Base-by-base conservation (phyloP, 2,329 filamentous ascomycete species). In the Cladosporium sp. region DNA sequence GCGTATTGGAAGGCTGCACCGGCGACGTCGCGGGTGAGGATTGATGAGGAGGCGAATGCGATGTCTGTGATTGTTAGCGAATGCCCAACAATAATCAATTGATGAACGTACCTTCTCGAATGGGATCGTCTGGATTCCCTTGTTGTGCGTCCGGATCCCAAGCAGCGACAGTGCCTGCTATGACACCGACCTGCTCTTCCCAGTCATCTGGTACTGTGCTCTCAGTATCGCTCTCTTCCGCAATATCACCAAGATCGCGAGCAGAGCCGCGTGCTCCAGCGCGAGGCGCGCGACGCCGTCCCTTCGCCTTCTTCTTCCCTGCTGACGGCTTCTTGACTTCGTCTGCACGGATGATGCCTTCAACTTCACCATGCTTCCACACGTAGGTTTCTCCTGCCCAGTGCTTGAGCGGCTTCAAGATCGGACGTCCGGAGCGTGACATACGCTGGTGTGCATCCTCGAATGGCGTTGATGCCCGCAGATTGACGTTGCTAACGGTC, bases 311-410 rank as follows among this genome's bases (percentile, higher is more conserved):
- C 25, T 54, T 61, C 49, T 64, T 56, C 53, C 64, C 68, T 29
- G 57, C 62, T 25, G 38, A 57, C 56, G 48, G 63, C 54, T 19
- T 57, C 54, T 49, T 55, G 27, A 80, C 73, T 30, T 86, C 82
- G 51, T 90, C 84, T 2, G 84, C 83, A 35, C 88, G 83, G 20
- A 92, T 80, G 43, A 96, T 79, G 57, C 88, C 86, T 62, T 88
- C 86, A 59, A 92, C 84, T 11, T 79, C 83, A 1, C 83, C 80
- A 19, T 82, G 78, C 15, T 78, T 74, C 61, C 83, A 88, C 18
- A 89, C 79, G 40, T 86, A 80, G 48, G 80, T 80, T 65, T 97
- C 92, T 57, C 90, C 90, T 60, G 83, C 83, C 92, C 92, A 97
- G 65, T 79, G 95, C 20, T 88, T 82, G 29, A 96, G 70, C 0